Conservation (phyloP, 495 filamentous ascomycete species). For the Talaromyces adpressus region DNA sequence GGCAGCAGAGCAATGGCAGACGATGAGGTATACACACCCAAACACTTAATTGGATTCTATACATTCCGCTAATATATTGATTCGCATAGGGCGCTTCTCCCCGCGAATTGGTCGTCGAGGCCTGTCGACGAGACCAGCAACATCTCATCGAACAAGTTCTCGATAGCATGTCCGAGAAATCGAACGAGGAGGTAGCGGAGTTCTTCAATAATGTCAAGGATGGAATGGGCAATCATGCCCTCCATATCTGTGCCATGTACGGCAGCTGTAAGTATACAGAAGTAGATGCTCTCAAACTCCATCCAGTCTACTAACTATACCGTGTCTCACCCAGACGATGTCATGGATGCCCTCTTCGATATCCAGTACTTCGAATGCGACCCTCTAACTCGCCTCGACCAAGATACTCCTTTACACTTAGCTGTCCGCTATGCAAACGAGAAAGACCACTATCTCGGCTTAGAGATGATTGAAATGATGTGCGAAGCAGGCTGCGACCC, state of each 20-base stretch:
- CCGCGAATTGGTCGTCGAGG: constrained; percentile 82
- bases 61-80: constrained; percentile 2
- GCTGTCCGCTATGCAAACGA: constrained; percentile 80
- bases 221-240: constrained; percentile 74
- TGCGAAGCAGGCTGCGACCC: constrained; percentile 87
- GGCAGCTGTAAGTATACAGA: constrained; percentile 67
- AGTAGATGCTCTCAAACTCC: background rate
- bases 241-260: constrained; percentile 80
- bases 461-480: constrained; percentile 76
- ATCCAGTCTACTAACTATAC: background rate
- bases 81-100: constrained; percentile 69
- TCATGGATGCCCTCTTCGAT: constrained; percentile 88
- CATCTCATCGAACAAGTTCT: constrained; percentile 66
- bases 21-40: constrained; percentile 25
- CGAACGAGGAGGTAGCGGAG: constrained; percentile 52
- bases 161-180: constrained; percentile 26
- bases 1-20: constrained; percentile 29
- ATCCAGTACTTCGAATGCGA: constrained; percentile 94
- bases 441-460: constrained; percentile 55
- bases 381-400: constrained; percentile 69
- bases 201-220: constrained; percentile 81
- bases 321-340: constrained; percentile 55
- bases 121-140: constrained; percentile 86
- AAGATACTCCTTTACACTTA: constrained; percentile 85
- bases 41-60: background rate